A percentile compares a stretch with the other conserved stretches of the same genome.
Conservation (phyloP, 805 yeast genomes). For the Candida nemodendra region DNA sequence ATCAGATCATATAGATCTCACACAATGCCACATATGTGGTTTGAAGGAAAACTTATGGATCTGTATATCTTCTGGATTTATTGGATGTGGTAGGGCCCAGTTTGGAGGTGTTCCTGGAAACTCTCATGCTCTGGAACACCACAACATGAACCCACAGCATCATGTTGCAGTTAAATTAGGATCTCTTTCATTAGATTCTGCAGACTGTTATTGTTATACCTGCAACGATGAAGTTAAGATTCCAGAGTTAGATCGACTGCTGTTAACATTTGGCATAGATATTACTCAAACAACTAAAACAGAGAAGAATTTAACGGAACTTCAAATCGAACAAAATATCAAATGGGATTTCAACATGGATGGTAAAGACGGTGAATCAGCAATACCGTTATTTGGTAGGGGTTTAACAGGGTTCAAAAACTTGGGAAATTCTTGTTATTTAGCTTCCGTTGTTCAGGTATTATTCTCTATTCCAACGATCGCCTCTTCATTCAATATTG, state of each 20-base stretch:
- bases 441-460: constrained; percentile 77
- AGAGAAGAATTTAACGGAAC: constrained; percentile 83
- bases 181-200: constrained; percentile 73
- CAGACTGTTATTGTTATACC: constrained; percentile 84
- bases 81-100: constrained; percentile 94
- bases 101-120: constrained; percentile 94
- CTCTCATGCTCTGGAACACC: constrained; percentile 84
- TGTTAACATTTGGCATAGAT: constrained; percentile 68
- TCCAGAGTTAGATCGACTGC: constrained; percentile 47
- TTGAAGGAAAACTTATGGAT: constrained; percentile 84
- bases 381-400: constrained; percentile 68
- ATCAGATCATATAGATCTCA: constrained; percentile 30
- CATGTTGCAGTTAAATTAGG: constrained; percentile 90
- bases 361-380: constrained; percentile 62
- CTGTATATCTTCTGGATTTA: constrained; percentile 84
- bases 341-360: constrained; percentile 91
- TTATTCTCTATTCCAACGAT: constrained; percentile 49
- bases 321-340: constrained; percentile 89
- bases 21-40: constrained; percentile 57
- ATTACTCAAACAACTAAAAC: constrained; percentile 57
- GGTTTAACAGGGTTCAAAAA: constrained; percentile 84
- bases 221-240: constrained; percentile 90
- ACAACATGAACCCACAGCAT: constrained; percentile 51
- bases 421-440: constrained; percentile 89
- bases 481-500: constrained; percentile 38